Conservation (phyloP, 345 rosid genomes). For the Erucastrum elatum region DNA sequence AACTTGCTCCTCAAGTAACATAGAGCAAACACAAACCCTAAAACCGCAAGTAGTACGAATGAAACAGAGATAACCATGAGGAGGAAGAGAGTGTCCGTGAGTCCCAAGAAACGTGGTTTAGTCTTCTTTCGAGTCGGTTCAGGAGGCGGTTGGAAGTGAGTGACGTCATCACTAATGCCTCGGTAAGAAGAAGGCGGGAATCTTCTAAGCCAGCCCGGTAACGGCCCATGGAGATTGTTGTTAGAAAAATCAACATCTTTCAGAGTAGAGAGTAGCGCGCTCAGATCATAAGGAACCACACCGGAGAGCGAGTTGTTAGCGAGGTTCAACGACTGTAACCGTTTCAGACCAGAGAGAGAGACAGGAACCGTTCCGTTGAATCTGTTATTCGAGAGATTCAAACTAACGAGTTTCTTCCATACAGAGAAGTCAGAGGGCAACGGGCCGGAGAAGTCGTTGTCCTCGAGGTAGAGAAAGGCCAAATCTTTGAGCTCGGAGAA, state of each 20-base stretch:
- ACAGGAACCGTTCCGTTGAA: slow-evolving; percentile 70
- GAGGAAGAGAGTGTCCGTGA: slow-evolving; percentile 52
- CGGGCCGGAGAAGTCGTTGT: slow-evolving; percentile 67
- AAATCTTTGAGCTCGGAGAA: slow-evolving; percentile 57
- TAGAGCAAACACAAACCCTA: slow-evolving; percentile 51
- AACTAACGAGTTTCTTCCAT: slow-evolving; percentile 68
- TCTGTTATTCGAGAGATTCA: slow-evolving; percentile 71
- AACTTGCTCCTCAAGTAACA: slow-evolving; percentile 55
- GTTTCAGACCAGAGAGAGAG: slow-evolving; percentile 57
- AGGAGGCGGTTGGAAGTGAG: slow-evolving; percentile 30
- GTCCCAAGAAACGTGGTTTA: slow-evolving; percentile 24
- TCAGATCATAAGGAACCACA: slow-evolving; percentile 62
- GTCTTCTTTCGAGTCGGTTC: slow-evolving; percentile 20
- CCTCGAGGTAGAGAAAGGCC: slow-evolving; percentile 74
- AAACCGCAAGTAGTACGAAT: slow-evolving; percentile 47
- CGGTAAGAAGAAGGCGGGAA: slow-evolving; percentile 61
- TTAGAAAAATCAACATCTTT: slow-evolving; percentile 61
- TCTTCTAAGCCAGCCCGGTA: slow-evolving; percentile 62
- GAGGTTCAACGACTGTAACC: slow-evolving; percentile 58
- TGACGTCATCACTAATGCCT: slow-evolving; percentile 47
- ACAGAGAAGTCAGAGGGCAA: slow-evolving; percentile 71
- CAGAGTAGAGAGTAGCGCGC: slow-evolving; percentile 47
- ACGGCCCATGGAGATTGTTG: slow-evolving; percentile 61
- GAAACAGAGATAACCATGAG: slow-evolving; percentile 50
- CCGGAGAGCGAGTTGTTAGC: slow-evolving; percentile 79